phyloP scores from a whole-genome alignment of 176 grass and related monocot species.

The Themeda triandra region DNA sequence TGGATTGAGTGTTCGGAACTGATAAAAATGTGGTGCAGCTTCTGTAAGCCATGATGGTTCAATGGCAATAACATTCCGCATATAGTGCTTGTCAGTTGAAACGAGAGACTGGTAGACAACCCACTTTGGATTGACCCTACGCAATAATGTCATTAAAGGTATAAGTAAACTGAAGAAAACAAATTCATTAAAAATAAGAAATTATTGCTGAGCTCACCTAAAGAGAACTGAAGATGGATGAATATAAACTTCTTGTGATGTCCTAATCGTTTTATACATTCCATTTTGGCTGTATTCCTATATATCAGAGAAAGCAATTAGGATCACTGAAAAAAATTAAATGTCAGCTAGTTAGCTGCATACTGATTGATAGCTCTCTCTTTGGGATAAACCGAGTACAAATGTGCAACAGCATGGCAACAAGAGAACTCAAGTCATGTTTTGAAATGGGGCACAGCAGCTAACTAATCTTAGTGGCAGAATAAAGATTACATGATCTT shows the following conservation, averaged over 20 bases:
- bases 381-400: background rate
- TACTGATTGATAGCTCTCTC: background rate
- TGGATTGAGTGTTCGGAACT: constrained; percentile 65
- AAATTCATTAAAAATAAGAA: background rate
- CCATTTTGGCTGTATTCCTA: constrained; percentile 93
- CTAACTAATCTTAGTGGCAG: background rate
- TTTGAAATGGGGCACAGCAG: background rate
- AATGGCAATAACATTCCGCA: constrained; percentile 89
- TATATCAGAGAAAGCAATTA: constrained; percentile 17
- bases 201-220: constrained; percentile 48
- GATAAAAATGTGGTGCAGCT: constrained; percentile 93
- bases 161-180: constrained; percentile 7
- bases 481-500: too few relatives aligned
- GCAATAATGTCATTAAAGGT: constrained; percentile 5
- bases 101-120: constrained; percentile 92
- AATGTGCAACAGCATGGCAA: background rate
- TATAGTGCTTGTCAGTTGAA: constrained; percentile 92
- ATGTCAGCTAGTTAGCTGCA: background rate
- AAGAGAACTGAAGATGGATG: constrained; percentile 99
- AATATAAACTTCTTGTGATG: constrained; percentile 94
- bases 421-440: constrained; percentile 1
- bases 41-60: constrained; percentile 96
- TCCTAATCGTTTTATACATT: constrained; percentile 89
- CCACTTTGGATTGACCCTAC: constrained; percentile 98
- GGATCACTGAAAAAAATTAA: background rate